A percentile compares a stretch with the other conserved stretches of the same genome.
Evolutionary conservation across 257 asterid species (phyloP).

Genomic region (Nicotiana tabacum): DNA sequence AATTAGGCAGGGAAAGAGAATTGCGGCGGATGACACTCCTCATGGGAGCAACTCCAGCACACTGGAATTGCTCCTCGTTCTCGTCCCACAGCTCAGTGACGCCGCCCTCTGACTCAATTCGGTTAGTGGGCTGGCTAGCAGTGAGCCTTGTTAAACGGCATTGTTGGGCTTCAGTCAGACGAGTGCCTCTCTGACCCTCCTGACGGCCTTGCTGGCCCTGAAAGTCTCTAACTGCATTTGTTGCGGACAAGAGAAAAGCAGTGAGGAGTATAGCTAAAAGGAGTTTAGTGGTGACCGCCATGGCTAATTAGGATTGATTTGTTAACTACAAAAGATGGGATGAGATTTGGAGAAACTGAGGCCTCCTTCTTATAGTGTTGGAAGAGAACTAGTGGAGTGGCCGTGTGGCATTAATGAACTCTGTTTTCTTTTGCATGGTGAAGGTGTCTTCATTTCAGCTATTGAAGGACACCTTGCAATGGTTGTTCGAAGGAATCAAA

Average conservation of each 20-base stretch:
- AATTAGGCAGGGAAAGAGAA: conserved; percentile 56
- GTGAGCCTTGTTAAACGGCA: conserved; percentile 53
- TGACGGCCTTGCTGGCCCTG: background rate
- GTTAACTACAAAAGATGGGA: background rate
- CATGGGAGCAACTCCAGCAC: conserved; percentile 59
- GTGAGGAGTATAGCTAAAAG: conserved; percentile 26
- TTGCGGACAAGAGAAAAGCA: conserved; percentile 20
- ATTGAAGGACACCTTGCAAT: conserved; percentile 33
- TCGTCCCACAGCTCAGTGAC: conserved; percentile 57
- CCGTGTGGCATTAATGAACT: conserved; percentile 10
- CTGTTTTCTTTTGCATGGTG: conserved; percentile 47
- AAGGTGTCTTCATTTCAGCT: background rate
- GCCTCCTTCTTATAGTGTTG: background rate
- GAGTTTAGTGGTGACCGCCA: conserved; percentile 17
- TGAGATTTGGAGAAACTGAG: background rate
- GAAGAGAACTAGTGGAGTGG: background rate
- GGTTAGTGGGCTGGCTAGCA: conserved; percentile 34
- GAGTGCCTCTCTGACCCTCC: background rate
- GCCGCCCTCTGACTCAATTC: conserved; percentile 55
- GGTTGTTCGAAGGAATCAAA: conserved; percentile 6
- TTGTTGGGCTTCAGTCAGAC: conserved; percentile 43
- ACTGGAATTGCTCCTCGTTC: conserved; percentile 48
- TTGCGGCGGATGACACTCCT: conserved; percentile 37
- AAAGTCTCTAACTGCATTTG: conserved; percentile 10
- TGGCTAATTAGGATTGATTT: background rate